These are phyloP conservation scores for Trichoderma virens DNA, from an alignment of 495 filamentous ascomycete genomes.

Conservation along the genomic window DNA sequence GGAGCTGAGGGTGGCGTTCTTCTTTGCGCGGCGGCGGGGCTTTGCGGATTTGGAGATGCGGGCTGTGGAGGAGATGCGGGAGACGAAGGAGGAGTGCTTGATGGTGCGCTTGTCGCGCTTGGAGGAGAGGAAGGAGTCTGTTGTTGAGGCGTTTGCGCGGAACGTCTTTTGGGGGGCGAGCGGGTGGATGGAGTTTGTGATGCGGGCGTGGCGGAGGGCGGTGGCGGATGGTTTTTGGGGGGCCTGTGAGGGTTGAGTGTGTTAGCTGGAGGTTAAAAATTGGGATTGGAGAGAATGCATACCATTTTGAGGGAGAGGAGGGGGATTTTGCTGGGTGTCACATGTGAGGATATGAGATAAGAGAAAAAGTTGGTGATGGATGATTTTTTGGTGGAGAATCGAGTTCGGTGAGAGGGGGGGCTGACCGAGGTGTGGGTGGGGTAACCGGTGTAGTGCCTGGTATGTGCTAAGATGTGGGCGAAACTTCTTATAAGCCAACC, in stretches of 20 bases:
- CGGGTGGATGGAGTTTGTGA: constrained; percentile 24
- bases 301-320: not conserved
- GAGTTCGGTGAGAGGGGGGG: not conserved
- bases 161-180: constrained; percentile 34
- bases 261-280: constrained; percentile 9
- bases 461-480: too few species aligned
- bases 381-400: not conserved
- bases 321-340: not conserved
- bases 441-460: not conserved
- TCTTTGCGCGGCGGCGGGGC: constrained; percentile 64
- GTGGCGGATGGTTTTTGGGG: constrained; percentile 23
- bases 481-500: not conserved
- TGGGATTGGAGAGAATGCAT: not conserved
- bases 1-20: constrained; percentile 54
- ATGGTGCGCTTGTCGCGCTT: constrained; percentile 74
- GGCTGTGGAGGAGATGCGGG: constrained; percentile 57
- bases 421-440: constrained; percentile 7
- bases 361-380: not conserved
- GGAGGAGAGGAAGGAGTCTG: constrained; percentile 47
- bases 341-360: not conserved
- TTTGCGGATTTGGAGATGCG: constrained; percentile 17
- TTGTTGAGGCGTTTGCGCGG: constrained; percentile 29
- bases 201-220: constrained; percentile 23
- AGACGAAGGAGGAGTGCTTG: constrained; percentile 68
- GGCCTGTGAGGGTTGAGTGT: too few species aligned